phyloP scores from a whole-genome alignment of 2,329 filamentous ascomycete genomes.

The Penicillium sp. region DNA sequence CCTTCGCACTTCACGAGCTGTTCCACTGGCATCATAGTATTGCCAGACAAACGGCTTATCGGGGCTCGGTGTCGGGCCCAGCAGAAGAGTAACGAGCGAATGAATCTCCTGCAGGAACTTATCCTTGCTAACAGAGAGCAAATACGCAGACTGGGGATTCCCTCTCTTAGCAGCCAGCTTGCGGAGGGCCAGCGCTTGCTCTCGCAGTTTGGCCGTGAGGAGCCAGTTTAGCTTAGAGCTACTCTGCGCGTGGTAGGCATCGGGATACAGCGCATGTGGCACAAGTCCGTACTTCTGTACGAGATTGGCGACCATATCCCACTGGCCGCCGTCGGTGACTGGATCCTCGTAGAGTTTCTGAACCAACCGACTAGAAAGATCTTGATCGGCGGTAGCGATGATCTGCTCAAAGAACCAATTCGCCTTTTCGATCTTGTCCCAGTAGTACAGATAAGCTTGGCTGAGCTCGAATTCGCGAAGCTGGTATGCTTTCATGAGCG shows the following conservation, averaged over 20 bases:
- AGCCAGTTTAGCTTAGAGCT: slow-evolving; percentile 69
- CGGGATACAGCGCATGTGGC: slow-evolving; percentile 77
- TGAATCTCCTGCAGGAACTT: slow-evolving; percentile 79
- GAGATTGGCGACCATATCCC: slow-evolving; percentile 88
- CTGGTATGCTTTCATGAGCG: slow-evolving; percentile 79
- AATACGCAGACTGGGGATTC: slow-evolving; percentile 29
- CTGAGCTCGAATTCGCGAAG: slow-evolving; percentile 80
- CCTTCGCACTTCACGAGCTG: slow-evolving; percentile 60
- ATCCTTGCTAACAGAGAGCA: slow-evolving; percentile 59
- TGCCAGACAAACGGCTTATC: slow-evolving; percentile 74
- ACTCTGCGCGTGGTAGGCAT: slow-evolving; percentile 74
- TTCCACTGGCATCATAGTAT: slow-evolving; percentile 69
- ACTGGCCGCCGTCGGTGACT: slow-evolving; percentile 80
- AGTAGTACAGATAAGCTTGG: slow-evolving; percentile 86
- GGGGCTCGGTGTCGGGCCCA: slow-evolving; percentile 74
- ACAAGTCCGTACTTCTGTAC: slow-evolving; percentile 87
- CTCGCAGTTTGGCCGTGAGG: slow-evolving; percentile 81
- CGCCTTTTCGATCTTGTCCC: slow-evolving; percentile 89
- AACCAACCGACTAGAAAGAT: slow-evolving; percentile 70
- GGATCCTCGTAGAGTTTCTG: slow-evolving; percentile 67
- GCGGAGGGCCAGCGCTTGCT: slow-evolving; percentile 75
- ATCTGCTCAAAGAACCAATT: slow-evolving; percentile 88
- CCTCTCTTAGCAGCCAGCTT: slow-evolving; percentile 48
- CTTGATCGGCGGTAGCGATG: slow-evolving; percentile 68
- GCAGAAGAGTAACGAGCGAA: slow-evolving; percentile 74